Conservation (phyloP, 164 flowering plant genomes). For the Houttuynia cordata region DNA sequence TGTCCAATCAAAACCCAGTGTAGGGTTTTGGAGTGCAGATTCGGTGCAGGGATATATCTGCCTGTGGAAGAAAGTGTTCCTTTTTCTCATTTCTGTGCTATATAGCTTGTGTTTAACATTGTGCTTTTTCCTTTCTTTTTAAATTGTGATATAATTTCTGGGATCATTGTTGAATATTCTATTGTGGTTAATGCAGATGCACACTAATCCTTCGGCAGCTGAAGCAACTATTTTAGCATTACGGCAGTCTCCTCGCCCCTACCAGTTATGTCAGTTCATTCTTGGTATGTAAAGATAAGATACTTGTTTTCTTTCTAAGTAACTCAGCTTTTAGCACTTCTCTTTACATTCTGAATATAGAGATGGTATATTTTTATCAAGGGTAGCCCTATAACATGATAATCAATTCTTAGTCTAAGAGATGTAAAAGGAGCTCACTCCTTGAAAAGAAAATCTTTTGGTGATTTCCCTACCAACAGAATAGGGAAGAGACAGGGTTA, state of each 20-base stretch:
- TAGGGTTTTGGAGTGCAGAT: no score
- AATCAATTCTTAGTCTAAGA: neutral
- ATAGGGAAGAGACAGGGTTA: no score
- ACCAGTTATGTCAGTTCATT: slow-evolving; percentile 69
- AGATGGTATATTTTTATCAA: neutral
- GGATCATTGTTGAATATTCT: neutral
- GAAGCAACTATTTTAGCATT: slow-evolving; percentile 71
- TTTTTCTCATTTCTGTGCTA: no score
- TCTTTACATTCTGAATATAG: no score
- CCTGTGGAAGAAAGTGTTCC: no score
- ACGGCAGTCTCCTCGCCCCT: slow-evolving; percentile 64
- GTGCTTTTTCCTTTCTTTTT: neutral
- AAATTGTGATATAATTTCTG: neutral
- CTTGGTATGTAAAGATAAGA: slow-evolving; percentile 43
- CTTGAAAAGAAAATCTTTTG: neutral
- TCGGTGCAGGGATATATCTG: no score
- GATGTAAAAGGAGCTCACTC: neutral
- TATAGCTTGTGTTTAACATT: neutral
- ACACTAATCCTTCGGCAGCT: slow-evolving; percentile 67
- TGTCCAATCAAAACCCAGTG: no score
- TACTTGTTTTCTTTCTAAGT: no score
- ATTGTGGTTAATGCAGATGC: slow-evolving; percentile 37
- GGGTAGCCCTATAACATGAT: neutral
- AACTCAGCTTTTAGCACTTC: neutral
- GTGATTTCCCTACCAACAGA: no score